Evolutionary conservation across 768 basidiomycete genomes (phyloP).

Genomic region (Chalciporus piperatus): DNA sequence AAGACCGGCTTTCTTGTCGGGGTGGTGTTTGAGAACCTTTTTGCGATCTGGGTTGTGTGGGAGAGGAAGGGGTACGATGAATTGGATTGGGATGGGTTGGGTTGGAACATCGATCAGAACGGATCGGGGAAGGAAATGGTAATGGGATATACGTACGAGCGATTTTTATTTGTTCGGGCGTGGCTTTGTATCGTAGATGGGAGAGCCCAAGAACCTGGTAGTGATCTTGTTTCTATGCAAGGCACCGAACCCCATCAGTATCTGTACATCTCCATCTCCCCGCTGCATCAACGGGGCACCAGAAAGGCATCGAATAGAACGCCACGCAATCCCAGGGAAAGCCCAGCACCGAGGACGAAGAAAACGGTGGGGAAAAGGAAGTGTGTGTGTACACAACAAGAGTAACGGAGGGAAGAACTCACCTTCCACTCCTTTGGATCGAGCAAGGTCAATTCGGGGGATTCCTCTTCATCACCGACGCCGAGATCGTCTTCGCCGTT

Average conservation of each 20-base stretch:
- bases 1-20: slow-evolving; percentile 87
- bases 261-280: not conserved
- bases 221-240: slow-evolving; percentile 89
- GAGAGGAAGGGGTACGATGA: too few relatives aligned
- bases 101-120: not conserved
- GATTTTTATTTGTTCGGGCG: slow-evolving; percentile 89
- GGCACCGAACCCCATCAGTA: slow-evolving; percentile 5
- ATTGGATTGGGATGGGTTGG: too few relatives aligned
- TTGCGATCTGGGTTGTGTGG: slow-evolving; percentile 68
- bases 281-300: not conserved
- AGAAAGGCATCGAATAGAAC: not conserved
- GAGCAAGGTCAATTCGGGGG: slow-evolving; percentile 59
- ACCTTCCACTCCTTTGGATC: slow-evolving; percentile 99
- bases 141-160: slow-evolving; percentile 66
- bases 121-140: slow-evolving; percentile 13
- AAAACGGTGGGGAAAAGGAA: not conserved
- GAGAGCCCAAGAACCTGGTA: slow-evolving; percentile 96
- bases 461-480: slow-evolving; percentile 88
- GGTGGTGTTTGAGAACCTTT: slow-evolving; percentile 98
- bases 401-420: slow-evolving; percentile 19
- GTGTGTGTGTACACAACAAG: not conserved
- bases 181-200: slow-evolving; percentile 82
- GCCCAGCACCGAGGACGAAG: not conserved
- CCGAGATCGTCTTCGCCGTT: slow-evolving; percentile 81
- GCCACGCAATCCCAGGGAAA: not conserved